These are phyloP conservation scores for Coemansia sp. DNA, from an alignment of 192 early-diverging fungal genomes.

Conservation along the genomic window DNA sequence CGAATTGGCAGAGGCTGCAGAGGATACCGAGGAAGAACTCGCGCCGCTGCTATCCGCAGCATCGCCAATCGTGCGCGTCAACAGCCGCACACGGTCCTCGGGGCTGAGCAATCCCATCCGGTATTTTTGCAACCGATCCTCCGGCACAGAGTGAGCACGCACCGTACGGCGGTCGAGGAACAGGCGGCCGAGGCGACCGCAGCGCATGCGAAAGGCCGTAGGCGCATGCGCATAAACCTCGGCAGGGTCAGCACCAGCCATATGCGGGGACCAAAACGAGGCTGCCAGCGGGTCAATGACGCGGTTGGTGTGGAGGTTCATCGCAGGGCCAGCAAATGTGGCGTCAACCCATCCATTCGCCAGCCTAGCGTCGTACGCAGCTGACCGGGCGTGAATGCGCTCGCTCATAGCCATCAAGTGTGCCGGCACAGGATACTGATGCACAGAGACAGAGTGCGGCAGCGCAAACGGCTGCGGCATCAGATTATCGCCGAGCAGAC, in stretches of 20 bases:
- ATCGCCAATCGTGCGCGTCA: background rate
- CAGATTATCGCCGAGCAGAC: constrained; percentile 8
- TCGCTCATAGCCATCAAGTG: constrained; percentile 21
- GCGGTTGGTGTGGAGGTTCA: constrained; percentile 12
- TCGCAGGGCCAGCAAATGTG: constrained; percentile 17
- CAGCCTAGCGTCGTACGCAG: constrained; percentile 13
- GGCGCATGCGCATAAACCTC: background rate
- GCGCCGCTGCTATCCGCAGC: background rate
- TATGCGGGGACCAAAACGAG: constrained; percentile 34
- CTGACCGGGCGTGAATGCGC: constrained; percentile 14
- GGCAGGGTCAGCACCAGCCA: too few relatives aligned
- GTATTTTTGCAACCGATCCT: constrained; percentile 19
- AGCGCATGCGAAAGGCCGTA: constrained; percentile 41
- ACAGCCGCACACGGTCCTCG: constrained; percentile 35
- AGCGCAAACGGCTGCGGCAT: constrained; percentile 37
- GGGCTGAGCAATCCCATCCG: constrained; percentile 32
- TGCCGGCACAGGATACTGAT: constrained; percentile 32
- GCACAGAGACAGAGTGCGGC: constrained; percentile 38
- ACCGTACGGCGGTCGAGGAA: constrained; percentile 42
- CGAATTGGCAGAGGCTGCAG: background rate
- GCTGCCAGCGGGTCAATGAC: constrained; percentile 7
- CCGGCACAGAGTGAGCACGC: background rate
- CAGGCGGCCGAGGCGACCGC: constrained; percentile 35
- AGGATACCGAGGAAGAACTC: background rate
- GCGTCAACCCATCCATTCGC: constrained; percentile 36